phyloP scores from a whole-genome alignment of 441 rosid genomes.

The Manihot esculenta region DNA sequence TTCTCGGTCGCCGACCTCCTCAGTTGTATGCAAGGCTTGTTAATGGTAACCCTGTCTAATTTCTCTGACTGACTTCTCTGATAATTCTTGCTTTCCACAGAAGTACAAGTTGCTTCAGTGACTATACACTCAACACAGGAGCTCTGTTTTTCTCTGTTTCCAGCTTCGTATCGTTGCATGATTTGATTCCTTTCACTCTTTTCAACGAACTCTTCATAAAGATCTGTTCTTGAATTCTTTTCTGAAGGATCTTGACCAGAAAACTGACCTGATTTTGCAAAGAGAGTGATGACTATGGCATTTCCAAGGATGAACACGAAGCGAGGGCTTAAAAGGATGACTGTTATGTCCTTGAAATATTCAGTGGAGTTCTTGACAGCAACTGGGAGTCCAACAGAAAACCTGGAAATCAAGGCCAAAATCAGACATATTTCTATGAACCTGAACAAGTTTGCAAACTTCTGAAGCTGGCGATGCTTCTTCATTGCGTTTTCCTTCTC shows the following conservation, averaged over 20 bases:
- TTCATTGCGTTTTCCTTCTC: constrained; percentile 51
- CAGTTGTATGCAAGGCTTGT: constrained; percentile 26
- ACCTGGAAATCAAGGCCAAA: constrained; percentile 54
- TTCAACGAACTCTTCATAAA: constrained; percentile 47
- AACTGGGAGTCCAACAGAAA: constrained; percentile 47
- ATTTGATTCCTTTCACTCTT: constrained; percentile 42
- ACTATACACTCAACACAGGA: constrained; percentile 15
- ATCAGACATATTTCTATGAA: constrained; percentile 54
- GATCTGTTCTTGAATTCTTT: constrained; percentile 32
- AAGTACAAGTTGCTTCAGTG: constrained; percentile 22
- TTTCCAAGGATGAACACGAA: constrained; percentile 80
- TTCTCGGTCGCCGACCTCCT: constrained; percentile 51
- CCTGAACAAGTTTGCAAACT: constrained; percentile 57
- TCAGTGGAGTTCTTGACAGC: constrained; percentile 57
- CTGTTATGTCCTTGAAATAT: constrained; percentile 49
- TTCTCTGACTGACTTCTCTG: constrained; percentile 55
- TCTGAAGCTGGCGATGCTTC: constrained; percentile 42
- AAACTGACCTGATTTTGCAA: constrained; percentile 60
- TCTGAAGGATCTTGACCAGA: constrained; percentile 34
- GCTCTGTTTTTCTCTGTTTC: constrained; percentile 27
- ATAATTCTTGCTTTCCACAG: constrained; percentile 28
- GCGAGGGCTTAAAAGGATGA: constrained; percentile 51
- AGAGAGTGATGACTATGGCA: constrained; percentile 63
- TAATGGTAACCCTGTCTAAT: constrained; percentile 10
- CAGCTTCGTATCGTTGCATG: constrained; percentile 12